These are phyloP conservation scores for Pyricularia grisea DNA, from an alignment of 2,329 filamentous ascomycete species.

Conservation along the genomic window DNA sequence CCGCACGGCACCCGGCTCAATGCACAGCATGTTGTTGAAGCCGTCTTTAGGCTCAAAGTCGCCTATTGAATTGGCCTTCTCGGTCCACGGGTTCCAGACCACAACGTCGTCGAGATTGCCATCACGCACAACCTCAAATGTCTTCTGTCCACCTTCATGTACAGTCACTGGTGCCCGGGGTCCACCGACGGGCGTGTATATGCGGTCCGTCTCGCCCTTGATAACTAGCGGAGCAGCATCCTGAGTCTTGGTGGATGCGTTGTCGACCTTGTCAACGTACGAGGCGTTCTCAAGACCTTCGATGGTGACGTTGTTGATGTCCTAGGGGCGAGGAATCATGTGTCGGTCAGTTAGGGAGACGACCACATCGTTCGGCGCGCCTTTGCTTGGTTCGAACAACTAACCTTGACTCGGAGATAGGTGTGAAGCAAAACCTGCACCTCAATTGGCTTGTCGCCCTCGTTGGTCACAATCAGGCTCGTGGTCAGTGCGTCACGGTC, in stretches of 20 bases:
- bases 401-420: conserved; percentile 73
- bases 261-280: conserved; percentile 79
- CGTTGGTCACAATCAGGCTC: conserved; percentile 79
- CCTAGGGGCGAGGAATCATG: conserved; percentile 36
- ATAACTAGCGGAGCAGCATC: conserved; percentile 56
- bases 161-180: conserved; percentile 51
- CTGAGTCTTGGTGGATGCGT: conserved; percentile 53
- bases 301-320: conserved; percentile 66
- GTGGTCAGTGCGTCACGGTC: conserved; percentile 67
- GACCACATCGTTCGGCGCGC: neutral
- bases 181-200: conserved; percentile 65
- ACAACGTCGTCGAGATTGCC: conserved; percentile 82
- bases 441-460: conserved; percentile 73
- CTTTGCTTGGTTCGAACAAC: conserved; percentile 14
- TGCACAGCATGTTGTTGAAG: conserved; percentile 87
- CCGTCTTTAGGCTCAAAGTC: conserved; percentile 88
- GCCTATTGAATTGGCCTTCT: conserved; percentile 70
- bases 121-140: conserved; percentile 70
- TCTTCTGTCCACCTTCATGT: conserved; percentile 49
- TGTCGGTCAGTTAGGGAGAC: neutral
- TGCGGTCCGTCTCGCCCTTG: conserved; percentile 72
- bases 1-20: conserved; percentile 80
- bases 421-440: conserved; percentile 89
- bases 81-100: conserved; percentile 94
- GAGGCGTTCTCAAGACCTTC: conserved; percentile 65